Conservation (phyloP, 257 asterid genomes). For the Solanum piurae region DNA sequence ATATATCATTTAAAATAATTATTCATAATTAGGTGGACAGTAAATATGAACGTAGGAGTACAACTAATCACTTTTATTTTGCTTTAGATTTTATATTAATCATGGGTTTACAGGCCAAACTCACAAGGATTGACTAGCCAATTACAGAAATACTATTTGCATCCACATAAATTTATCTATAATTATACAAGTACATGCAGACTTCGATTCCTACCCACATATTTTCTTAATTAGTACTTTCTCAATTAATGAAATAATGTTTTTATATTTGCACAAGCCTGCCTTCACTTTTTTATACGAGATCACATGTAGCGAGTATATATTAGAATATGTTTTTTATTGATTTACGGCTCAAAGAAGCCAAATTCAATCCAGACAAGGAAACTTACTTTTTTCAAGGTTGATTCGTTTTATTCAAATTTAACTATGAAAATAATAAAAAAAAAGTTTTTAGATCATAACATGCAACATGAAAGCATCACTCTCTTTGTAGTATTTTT, state of each 20-base stretch:
- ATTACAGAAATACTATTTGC: neutral
- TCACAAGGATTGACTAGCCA: neutral
- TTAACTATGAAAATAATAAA: neutral
- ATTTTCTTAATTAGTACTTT: neutral
- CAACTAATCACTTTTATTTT: neutral
- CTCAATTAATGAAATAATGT: neutral
- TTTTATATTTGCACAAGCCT: neutral
- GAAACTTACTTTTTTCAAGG: neutral
- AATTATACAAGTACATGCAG: neutral
- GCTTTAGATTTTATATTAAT: neutral
- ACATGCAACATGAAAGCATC: neutral
- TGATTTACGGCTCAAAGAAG: neutral
- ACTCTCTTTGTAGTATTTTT: neutral
- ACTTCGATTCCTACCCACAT: neutral
- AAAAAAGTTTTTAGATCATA: neutral
- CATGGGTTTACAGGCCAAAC: neutral
- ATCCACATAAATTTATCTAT: neutral
- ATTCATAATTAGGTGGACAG: neutral
- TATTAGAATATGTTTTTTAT: too few species aligned
- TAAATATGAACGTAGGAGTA: neutral
- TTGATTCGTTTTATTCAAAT: neutral
- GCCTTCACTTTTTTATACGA: neutral
- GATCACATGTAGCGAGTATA: neutral
- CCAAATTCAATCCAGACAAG: neutral
- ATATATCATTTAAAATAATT: too few species aligned